Evolutionary conservation across 352 stramenopile genomes (phyloP).

Genomic region (Pythium periplocum): DNA sequence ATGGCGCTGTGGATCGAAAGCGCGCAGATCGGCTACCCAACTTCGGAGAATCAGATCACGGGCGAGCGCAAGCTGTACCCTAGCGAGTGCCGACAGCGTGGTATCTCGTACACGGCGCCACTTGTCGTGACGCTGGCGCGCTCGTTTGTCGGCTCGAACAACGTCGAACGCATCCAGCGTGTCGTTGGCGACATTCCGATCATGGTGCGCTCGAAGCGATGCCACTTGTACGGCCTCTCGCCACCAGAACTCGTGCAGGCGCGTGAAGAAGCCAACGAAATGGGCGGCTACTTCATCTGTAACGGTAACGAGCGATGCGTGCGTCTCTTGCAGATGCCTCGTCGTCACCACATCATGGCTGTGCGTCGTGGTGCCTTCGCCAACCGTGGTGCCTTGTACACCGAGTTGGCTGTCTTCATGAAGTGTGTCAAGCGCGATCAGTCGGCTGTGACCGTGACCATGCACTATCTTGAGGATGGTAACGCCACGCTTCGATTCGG

Average conservation of each 20-base stretch:
- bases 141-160: constrained; percentile 72
- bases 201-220: constrained; percentile 96
- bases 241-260: constrained; percentile 85
- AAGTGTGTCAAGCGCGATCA: constrained; percentile 96
- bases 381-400: constrained; percentile 96
- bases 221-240: constrained; percentile 89
- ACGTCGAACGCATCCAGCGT: constrained; percentile 78
- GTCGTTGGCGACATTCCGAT: constrained; percentile 96
- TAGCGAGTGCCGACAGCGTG: constrained; percentile 95
- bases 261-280: constrained; percentile 94
- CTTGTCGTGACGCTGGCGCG: constrained; percentile 92
- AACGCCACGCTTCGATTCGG: constrained; percentile 95
- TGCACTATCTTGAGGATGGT: constrained; percentile 98
- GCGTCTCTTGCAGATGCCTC: constrained; percentile 94
- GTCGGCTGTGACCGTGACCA: constrained; percentile 94
- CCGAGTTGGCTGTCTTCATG: constrained; percentile 96
- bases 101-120: constrained; percentile 94
- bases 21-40: constrained; percentile 91
- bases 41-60: constrained; percentile 77
- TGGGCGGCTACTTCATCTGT: constrained; percentile 99
- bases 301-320: constrained; percentile 99
- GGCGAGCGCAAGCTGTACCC: constrained; percentile 86
- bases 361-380: constrained; percentile 97
- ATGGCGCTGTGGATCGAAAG: constrained; percentile 91
- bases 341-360: constrained; percentile 87